Base-by-base conservation (phyloP, 2,329 filamentous ascomycete species). In the Ophiostoma ips region DNA sequence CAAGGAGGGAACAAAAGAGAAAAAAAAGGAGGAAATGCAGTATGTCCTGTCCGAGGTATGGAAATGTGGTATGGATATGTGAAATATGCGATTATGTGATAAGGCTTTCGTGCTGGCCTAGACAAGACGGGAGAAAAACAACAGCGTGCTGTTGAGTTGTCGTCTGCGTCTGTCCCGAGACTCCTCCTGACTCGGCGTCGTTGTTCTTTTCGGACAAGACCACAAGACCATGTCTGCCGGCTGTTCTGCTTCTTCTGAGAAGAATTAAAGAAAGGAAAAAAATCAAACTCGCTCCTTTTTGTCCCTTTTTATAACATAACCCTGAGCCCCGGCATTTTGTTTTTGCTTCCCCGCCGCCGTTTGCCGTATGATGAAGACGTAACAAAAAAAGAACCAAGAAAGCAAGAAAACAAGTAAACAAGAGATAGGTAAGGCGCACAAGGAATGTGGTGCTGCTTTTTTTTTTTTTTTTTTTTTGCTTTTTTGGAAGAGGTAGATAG, bases 221-320 rank as follows among this genome's bases (percentile, higher is more conserved):
- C 24, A 28, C 24, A 28, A 8, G 8, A 4, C 24, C 4, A 71
- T 58, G 49, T 77, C 74, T 62, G 69, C 58, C 58, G 75, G 64
- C 24, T 28, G 24, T 28, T 4, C 8, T 28, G 24, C 18, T 41
- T 30, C n/a, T 30, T 31, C n/a, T n/a, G 24, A 40, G 30, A 55
- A n/a, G n/a, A n/a, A n/a, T n/a, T n/a, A n/a, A n/a, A n/a, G n/a
- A n/a, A n/a, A n/a, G n/a, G n/a, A n/a, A 47, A 52, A 45, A 50
- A 37, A 49, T 36, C 48, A 47, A 50, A 46, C 38, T 41, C 33
- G 47, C 50, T 55, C 31, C 36, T 50, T 30, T 50, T 50, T 31
- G 35, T 21, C 40, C 10, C 30, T 43, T 43, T 43, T 54, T 55
- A 55, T 59, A 55, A 59, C 49, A 52, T 50, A 46, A 40, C 40